phyloP scores from a whole-genome alignment of 1,284 basidiomycete species.

The Trichosporon inkin region DNA sequence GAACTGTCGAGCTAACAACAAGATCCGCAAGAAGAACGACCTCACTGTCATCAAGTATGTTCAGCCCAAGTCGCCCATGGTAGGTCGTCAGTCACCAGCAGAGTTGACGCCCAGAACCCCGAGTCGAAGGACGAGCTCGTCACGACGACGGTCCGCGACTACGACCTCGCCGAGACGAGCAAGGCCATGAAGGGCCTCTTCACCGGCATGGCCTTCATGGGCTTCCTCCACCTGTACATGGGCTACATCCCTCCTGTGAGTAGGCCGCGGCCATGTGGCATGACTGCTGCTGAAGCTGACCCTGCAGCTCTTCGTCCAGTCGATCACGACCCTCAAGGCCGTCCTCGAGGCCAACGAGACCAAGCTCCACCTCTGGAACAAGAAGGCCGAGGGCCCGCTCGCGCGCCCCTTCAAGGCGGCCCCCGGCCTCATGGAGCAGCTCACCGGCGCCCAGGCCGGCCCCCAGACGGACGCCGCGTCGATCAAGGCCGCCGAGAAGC shows the following conservation, averaged over 20 bases:
- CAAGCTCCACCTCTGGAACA: constrained; percentile 27
- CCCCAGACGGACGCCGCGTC: constrained; percentile 79
- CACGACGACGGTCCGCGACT: constrained; percentile 27
- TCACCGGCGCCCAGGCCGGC: constrained; percentile 51
- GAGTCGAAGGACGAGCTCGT: constrained; percentile 27
- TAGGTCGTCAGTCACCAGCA: background rate
- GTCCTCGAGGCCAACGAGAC: constrained; percentile 25
- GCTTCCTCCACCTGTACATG: constrained; percentile 28
- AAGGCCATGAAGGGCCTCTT: constrained; percentile 27
- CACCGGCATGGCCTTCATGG: constrained; percentile 24
- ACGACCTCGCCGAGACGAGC: constrained; percentile 25
- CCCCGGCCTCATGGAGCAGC: constrained; percentile 61
- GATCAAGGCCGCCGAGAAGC: constrained; percentile 82
- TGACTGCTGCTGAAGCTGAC: constrained; percentile 11
- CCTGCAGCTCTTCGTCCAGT: constrained; percentile 25
- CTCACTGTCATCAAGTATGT: constrained; percentile 27
- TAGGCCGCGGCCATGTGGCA: background rate
- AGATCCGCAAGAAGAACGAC: constrained; percentile 26
- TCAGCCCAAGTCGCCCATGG: constrained; percentile 26
- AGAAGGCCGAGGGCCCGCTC: constrained; percentile 22
- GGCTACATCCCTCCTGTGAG: constrained; percentile 27
- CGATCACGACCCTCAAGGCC: constrained; percentile 24
- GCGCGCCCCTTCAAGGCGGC: constrained; percentile 26
- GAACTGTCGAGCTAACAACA: background rate
- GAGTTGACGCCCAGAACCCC: constrained; percentile 15